Percentiles rank a stretch among this genome's conserved stretches.
Conservation (phyloP, 1,284 basidiomycete genomes). For the Leucoagaricus sp. region DNA sequence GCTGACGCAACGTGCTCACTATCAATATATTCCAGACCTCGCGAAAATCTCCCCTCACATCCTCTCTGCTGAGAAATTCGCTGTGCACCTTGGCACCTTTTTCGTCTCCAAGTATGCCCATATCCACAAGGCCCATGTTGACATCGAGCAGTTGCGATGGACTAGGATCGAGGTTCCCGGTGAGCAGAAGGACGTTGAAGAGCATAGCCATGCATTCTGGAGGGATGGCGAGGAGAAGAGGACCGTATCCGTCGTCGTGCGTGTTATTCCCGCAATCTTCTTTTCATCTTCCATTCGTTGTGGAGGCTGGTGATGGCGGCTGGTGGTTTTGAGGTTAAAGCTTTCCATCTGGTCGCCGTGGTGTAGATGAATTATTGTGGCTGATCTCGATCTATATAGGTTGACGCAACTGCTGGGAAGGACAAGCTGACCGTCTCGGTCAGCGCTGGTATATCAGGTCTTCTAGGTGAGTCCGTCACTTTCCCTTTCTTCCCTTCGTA, state of each 20-base stretch:
- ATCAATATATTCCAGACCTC: conserved; percentile 51
- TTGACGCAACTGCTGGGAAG: conserved; percentile 65
- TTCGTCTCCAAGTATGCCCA: conserved; percentile 85
- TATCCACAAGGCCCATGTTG: conserved; percentile 74
- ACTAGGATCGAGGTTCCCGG: conserved; percentile 65
- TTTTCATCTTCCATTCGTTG: background rate
- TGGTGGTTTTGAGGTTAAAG: background rate
- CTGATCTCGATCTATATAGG: conserved; percentile 28
- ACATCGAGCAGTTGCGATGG: conserved; percentile 86
- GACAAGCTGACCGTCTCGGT: conserved; percentile 62
- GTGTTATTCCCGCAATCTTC: conserved; percentile 20
- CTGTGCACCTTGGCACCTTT: conserved; percentile 84
- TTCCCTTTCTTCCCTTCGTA: background rate
- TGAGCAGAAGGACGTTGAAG: conserved; percentile 36
- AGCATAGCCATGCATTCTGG: conserved; percentile 83
- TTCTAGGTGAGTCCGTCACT: conserved; percentile 61
- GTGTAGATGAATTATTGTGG: background rate
- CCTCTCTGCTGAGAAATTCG: conserved; percentile 83
- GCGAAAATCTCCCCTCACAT: conserved; percentile 88
- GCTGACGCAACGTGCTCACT: background rate
- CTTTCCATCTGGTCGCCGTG: too few relatives aligned
- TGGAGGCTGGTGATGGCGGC: background rate
- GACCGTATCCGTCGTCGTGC: conserved; percentile 63
- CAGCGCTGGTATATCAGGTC: conserved; percentile 71
- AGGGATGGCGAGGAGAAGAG: conserved; percentile 92